A percentile compares a stretch with the other conserved stretches of the same genome.
These are phyloP conservation scores for fission yeast (Schizosaccharomyces pombe) DNA, from an alignment of 805 yeast genomes.

Conservation along the genomic window DNA sequence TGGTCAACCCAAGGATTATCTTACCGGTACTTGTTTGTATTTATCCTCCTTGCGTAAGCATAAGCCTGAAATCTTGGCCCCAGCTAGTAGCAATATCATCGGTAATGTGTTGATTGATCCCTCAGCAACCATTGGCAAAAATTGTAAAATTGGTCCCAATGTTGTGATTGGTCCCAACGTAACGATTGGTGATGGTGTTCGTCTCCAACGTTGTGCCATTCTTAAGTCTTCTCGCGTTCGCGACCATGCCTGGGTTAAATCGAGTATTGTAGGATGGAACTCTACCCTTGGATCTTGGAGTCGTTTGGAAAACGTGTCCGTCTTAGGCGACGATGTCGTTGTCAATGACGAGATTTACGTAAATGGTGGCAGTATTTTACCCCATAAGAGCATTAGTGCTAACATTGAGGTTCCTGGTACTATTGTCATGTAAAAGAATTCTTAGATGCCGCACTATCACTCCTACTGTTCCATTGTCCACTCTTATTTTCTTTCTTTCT, in stretches of 20 bases:
- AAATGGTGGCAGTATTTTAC: constrained; percentile 97
- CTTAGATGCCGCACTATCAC: too few species aligned
- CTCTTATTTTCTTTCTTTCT: neutral
- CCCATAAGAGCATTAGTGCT: constrained; percentile 88
- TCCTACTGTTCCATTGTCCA: neutral
- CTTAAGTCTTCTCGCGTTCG: constrained; percentile 74
- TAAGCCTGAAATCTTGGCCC: constrained; percentile 41
- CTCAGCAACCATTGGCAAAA: constrained; percentile 74
- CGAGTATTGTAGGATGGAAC: constrained; percentile 97
- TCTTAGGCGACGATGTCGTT: constrained; percentile 95
- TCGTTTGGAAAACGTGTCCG: constrained; percentile 91
- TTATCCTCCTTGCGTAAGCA: constrained; percentile 68
- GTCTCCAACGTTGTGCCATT: constrained; percentile 86
- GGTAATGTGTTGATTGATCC: constrained; percentile 90
- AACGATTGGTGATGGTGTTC: constrained; percentile 90
- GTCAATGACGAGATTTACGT: constrained; percentile 95
- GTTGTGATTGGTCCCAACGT: constrained; percentile 95
- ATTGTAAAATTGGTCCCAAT: constrained; percentile 92
- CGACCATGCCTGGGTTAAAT: constrained; percentile 94
- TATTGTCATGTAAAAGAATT: constrained; percentile 66
- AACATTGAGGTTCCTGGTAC: constrained; percentile 85
- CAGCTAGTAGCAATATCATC: neutral
- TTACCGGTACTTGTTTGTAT: constrained; percentile 85
- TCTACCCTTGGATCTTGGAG: constrained; percentile 97
- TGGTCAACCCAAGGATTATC: constrained; percentile 99